Percentiles rank a stretch among this genome's conserved stretches.
Conservation (phyloP, 2,329 filamentous ascomycete genomes). For the Calonectria pseudoreteaudii region DNA sequence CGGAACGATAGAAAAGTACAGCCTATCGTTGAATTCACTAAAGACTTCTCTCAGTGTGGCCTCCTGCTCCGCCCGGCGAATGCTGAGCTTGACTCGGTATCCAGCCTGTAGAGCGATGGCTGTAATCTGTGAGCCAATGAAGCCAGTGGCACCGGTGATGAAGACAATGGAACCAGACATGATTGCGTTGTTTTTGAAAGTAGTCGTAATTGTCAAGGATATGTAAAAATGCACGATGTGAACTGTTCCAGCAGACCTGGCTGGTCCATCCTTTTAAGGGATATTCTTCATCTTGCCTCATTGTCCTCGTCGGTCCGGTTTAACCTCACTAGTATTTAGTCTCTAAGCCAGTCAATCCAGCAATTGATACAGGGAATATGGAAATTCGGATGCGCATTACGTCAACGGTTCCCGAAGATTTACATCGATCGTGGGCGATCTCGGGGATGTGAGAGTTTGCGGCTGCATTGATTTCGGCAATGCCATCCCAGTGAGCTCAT, state of each 20-base stretch:
- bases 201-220: no score
- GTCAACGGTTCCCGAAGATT: not conserved
- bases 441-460: no score
- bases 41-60: not conserved
- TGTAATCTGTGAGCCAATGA: not conserved
- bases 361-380: not conserved
- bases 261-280: not conserved
- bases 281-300: not conserved
- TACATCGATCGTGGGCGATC: no score
- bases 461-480: no score
- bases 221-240: not conserved
- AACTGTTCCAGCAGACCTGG: not conserved
- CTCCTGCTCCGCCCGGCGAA: not conserved
- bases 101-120: not conserved
- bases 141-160: not conserved
- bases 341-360: no score
- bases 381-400: not conserved
- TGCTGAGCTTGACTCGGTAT: not conserved
- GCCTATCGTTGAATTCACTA: not conserved
- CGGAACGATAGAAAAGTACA: not conserved
- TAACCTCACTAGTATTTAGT: no score
- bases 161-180: not conserved
- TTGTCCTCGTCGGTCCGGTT: no score
- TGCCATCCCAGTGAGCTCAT: no score
- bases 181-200: no score